These are phyloP conservation scores for Middelhovenomyces tepae DNA, from an alignment of 805 yeast species.

Conservation along the genomic window DNA sequence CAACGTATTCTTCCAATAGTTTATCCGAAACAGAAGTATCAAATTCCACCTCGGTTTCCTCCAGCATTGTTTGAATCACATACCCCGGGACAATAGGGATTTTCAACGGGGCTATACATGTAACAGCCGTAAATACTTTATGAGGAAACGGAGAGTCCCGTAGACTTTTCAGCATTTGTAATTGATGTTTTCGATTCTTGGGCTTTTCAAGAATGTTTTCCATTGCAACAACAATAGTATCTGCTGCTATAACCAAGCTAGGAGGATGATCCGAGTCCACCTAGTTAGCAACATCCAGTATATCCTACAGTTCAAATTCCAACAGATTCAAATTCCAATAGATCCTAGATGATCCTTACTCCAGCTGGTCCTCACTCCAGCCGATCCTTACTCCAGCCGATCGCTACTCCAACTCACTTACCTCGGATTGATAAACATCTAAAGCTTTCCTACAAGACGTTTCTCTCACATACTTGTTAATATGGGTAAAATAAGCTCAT, in stretches of 20 bases:
- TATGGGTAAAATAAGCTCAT: conserved; percentile 8
- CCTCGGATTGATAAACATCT: conserved; percentile 45
- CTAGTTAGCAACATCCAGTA: conserved; percentile 13
- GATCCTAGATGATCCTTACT: too few relatives aligned
- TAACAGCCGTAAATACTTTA: conserved; percentile 47
- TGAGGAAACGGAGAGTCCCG: conserved; percentile 39
- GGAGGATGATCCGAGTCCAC: conserved; percentile 28
- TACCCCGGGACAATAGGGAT: conserved; percentile 36
- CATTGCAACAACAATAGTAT: conserved; percentile 60
- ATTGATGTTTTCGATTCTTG: conserved; percentile 39
- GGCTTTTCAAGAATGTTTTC: conserved; percentile 78
- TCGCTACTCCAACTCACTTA: too few relatives aligned
- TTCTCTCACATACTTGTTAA: conserved; percentile 46
- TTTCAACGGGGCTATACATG: conserved; percentile 35
- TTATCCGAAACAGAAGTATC: conserved; percentile 39
- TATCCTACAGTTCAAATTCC: too few relatives aligned
- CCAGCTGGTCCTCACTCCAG: too few relatives aligned
- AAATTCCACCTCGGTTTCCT: conserved; percentile 34
- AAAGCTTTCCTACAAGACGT: conserved; percentile 65
- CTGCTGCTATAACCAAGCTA: conserved; percentile 48
- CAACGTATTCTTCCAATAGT: conserved; percentile 54
- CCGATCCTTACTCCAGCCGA: too few relatives aligned
- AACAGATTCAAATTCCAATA: too few relatives aligned
- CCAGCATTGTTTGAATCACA: conserved; percentile 32
- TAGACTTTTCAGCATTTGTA: conserved; percentile 39